These are phyloP conservation scores for Dictyostelium citrinum DNA, from an alignment of 78 protist genomes.

Conservation along the genomic window DNA sequence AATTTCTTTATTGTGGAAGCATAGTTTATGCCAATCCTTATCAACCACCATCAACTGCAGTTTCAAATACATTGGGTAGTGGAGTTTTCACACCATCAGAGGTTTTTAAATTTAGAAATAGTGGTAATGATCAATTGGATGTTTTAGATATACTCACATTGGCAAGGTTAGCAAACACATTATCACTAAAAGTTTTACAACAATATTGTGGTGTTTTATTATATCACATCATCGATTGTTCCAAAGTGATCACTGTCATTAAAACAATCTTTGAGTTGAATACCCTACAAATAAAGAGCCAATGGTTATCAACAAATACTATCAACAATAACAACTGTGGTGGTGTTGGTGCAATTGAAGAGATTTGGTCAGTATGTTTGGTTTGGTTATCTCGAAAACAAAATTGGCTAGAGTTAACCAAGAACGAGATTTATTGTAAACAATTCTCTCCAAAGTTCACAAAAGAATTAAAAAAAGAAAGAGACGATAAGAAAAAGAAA, in stretches of 20 bases:
- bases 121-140: conserved; percentile 11
- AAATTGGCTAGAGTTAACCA: conserved; percentile 32
- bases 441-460: conserved; percentile 35
- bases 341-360: neutral
- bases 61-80: neutral
- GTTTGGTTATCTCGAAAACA: conserved; percentile 33
- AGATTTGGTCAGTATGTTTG: conserved; percentile 49
- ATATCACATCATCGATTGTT: conserved; percentile 15
- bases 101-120: neutral
- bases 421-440: neutral
- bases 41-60: neutral
- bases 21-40: conserved; percentile 29
- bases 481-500: conserved; percentile 47
- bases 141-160: conserved; percentile 35
- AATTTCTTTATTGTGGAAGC: conserved; percentile 36
- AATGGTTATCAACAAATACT: neutral
- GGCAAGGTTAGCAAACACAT: conserved; percentile 21
- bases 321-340: conserved; percentile 4
- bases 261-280: conserved; percentile 18
- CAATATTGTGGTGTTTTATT: conserved; percentile 35
- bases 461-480: conserved; percentile 40
- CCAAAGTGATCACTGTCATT: neutral
- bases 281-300: neutral
- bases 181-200: neutral
- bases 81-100: neutral